A percentile compares a stretch with the other conserved stretches of the same genome.
phyloP scores from a whole-genome alignment of 176 grass and related monocot species.

The Ensete ventricosum region DNA sequence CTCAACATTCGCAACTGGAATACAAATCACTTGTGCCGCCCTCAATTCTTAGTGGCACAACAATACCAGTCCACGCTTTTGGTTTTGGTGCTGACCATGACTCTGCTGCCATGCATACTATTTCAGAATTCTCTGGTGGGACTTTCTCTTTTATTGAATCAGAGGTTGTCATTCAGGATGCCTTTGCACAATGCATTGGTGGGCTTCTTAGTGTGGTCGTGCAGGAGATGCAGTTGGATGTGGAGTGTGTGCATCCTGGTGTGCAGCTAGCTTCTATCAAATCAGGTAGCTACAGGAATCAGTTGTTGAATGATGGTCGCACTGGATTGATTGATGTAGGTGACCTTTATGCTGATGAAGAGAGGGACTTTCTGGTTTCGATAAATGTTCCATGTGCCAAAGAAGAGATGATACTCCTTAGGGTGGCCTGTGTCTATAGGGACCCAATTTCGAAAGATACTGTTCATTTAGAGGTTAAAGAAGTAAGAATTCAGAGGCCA shows the following conservation, averaged over 20 bases:
- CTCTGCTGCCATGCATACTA: conserved; percentile 34
- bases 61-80: conserved; percentile 49
- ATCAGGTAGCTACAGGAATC: conserved; percentile 45
- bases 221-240: conserved; percentile 45
- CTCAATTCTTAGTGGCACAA: conserved; percentile 30
- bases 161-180: conserved; percentile 48
- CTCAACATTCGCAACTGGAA: conserved; percentile 1
- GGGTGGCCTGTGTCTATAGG: conserved; percentile 34
- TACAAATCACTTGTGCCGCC: conserved; percentile 47
- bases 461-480: conserved; percentile 32
- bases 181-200: conserved; percentile 57
- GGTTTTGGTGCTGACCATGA: conserved; percentile 71
- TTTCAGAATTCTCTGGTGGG: conserved; percentile 42
- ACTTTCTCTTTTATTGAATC: conserved; percentile 68
- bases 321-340: conserved; percentile 44
- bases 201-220: conserved; percentile 54
- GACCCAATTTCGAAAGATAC: conserved; percentile 38
- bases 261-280: conserved; percentile 43
- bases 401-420: conserved; percentile 36
- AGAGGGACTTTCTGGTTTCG: conserved; percentile 57
- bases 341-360: conserved; percentile 69
- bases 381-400: conserved; percentile 25
- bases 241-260: conserved; percentile 39
- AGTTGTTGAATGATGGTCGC: conserved; percentile 18
- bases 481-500: conserved; percentile 43